These are phyloP conservation scores for Starmerella lactis-condensi DNA, from an alignment of 805 yeast genomes.

Conservation along the genomic window DNA sequence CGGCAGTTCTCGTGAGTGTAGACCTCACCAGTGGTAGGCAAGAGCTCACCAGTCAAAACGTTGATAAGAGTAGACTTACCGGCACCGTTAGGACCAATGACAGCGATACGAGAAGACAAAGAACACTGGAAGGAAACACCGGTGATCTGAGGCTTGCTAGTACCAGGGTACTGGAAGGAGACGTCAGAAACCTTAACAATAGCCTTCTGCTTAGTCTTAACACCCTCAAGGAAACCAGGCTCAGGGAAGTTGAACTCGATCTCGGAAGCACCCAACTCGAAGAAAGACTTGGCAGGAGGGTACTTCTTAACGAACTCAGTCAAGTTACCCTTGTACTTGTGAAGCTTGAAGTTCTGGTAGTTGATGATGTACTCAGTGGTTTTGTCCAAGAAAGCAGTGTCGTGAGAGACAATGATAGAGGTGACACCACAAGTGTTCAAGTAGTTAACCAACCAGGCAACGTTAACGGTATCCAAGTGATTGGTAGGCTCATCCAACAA, in stretches of 20 bases:
- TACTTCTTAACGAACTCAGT: constrained; percentile 97
- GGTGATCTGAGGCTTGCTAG: constrained; percentile 79
- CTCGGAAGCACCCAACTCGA: constrained; percentile 96
- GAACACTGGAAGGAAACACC: constrained; percentile 98
- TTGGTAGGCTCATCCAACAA: constrained; percentile 95
- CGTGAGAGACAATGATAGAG: constrained; percentile 97
- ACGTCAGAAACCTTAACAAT: constrained; percentile 93
- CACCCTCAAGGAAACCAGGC: constrained; percentile 99
- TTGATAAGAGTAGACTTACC: constrained; percentile 94
- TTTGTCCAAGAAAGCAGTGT: constrained; percentile 97
- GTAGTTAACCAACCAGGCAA: constrained; percentile 99
- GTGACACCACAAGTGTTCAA: constrained; percentile 96
- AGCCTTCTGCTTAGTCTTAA: constrained; percentile 99
- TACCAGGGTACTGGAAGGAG: constrained; percentile 99
- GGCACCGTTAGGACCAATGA: constrained; percentile 99
- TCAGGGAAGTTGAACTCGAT: constrained; percentile 95
- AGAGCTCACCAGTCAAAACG: constrained; percentile 91
- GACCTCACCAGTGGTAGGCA: constrained; percentile 97
- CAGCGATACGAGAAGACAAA: constrained; percentile 98
- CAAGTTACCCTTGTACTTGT: constrained; percentile 99
- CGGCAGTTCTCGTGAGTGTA: constrained; percentile 99
- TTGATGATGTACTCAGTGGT: constrained; percentile 96
- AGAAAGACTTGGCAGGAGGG: constrained; percentile 97
- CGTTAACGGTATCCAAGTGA: constrained; percentile 98
- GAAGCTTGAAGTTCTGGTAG: constrained; percentile 98